Evolutionary conservation across 495 filamentous ascomycete genomes (phyloP), one percentile per base, ranked within the genome.

Genomic region (Penicillium crystallinum): DNA sequence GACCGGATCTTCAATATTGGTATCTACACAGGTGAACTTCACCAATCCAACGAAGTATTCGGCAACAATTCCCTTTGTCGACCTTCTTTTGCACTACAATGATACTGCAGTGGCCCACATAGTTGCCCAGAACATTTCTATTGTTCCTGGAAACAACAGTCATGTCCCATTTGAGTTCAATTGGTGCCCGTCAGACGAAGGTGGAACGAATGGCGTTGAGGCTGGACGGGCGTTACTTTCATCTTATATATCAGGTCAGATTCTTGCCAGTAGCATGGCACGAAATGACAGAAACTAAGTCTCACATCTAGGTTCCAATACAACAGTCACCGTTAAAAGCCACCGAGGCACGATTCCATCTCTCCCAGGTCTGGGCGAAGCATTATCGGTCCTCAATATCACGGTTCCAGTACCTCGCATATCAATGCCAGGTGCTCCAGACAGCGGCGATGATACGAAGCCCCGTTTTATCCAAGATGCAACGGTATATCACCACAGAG

Each of bases 11-110:
- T 87, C 84, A 5, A 66, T 96, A 18, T 81, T 78, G 12, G 65
- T 97, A 9, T 72, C 80, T 52, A 85, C 88, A 9, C 70, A 62
- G 18, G 71, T 95, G 50, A 93, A 91, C 63, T 73, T 96, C 53
- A 92, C 87, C 2, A 98, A 98, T 61, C 93, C 93, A 3, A 95
- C 90, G 1, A 72, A 83, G 0, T 96, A 96, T 66, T 83, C 87
- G 21, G 90, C 87, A 0, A 73, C 75, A 17, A 71, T 98, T 34
- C 92, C 93, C 8, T 92, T 84, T 53, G 58, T 88, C 40, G 89
- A 89, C 61, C 73, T 95, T 31, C 76, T 89, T 50, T 62, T 97
- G 29, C 62, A 87, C 23, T 84, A 77, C 64, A 93, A 96, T 57
- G 81, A 72, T 21, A 85, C 87, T 0, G 62, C 85, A 10, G 70